A percentile compares a stretch with the other conserved stretches of the same genome.
These are phyloP conservation scores for Nymphaea thermarum DNA, from an alignment of 164 flowering plant species.

Conservation along the genomic window DNA sequence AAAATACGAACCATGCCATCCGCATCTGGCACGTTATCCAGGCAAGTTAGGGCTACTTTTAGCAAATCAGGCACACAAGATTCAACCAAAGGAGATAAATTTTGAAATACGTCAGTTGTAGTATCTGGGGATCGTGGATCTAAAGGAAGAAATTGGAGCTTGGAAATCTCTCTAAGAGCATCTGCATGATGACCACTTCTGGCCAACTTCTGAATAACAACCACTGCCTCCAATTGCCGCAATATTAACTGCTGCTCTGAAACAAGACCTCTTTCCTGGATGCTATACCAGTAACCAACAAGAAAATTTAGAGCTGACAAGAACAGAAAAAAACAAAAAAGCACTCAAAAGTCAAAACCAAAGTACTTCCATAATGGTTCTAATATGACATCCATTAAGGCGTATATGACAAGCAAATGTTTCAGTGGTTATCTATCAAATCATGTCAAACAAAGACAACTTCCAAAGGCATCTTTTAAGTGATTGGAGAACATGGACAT, in stretches of 20 bases:
- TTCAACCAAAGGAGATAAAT: conserved; percentile 71
- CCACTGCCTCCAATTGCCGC: conserved; percentile 82
- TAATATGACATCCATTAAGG: too few relatives aligned
- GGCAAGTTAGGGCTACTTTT: conserved; percentile 64
- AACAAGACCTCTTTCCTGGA: conserved; percentile 67
- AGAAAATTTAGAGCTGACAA: neutral
- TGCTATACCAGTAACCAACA: conserved; percentile 18
- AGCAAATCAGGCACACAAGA: conserved; percentile 94
- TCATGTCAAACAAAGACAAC: too few relatives aligned
- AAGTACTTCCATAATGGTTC: too few relatives aligned
- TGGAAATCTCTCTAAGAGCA: conserved; percentile 73
- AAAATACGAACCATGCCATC: conserved; percentile 89
- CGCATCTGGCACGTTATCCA: conserved; percentile 69
- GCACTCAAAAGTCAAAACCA: too few relatives aligned
- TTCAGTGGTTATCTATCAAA: too few relatives aligned
- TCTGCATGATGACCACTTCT: conserved; percentile 57
- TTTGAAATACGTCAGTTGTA: conserved; percentile 34
- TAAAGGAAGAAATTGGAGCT: conserved; percentile 73
- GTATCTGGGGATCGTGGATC: conserved; percentile 66
- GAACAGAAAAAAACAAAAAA: neutral
- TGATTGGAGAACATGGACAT: too few relatives aligned
- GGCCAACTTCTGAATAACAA: conserved; percentile 56
- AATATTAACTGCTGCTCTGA: conserved; percentile 64
- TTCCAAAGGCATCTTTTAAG: too few relatives aligned
- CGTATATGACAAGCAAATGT: too few relatives aligned